Evolutionary conservation across 169 alveolate genomes (phyloP), one percentile per base, ranked within the genome.

Genomic region (Plasmodium gallinaceum): DNA sequence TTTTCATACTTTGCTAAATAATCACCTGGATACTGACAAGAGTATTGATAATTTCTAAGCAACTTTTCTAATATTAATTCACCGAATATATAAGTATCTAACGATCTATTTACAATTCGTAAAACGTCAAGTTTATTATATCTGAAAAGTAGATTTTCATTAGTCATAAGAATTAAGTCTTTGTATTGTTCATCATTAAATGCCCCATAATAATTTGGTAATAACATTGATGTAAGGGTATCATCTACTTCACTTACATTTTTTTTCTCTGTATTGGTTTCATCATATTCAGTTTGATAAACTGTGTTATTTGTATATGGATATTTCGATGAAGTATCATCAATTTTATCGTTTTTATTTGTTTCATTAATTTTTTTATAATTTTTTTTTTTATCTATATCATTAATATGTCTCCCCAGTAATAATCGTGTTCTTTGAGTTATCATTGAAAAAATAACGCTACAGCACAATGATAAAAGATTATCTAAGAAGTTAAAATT

Each of bases 1-100:
- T 69, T 70, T 69, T 83, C 91, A 83, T 68, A 83, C 26, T 83
- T 83, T 39, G 70, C 61, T 43, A 83, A 32, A 58, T 83, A 83
- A 42, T 83, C 91, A 12, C 91, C 91, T 58, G 91, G 91, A 26
- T 83, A 83, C 22, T 83, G 91, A 37, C 86, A 83, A 10, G 91
- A 69, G 37, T 83, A 69, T 12, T 83, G 91, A 18, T 83, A 83
- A 69, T 83, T 83, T 20, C 85, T 42, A 14, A 83, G 62, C 3
- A 83, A 43, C 46, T 83, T 83, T 46, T 83, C 91, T 62, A 83
- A 43, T 39, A 83, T 83, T 12, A 83, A 58, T 20, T 83, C 91
- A 39, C 91, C 91, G 42, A 66, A 83, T 5, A 83, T 83, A 66
- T 83, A 83, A 0, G 85, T 83, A 51, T 83, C 91, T 83, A 83